Percentiles rank a stretch among this genome's conserved stretches.
Conservation (phyloP, 1,284 basidiomycete species). For the Cryptococcus sp. region DNA sequence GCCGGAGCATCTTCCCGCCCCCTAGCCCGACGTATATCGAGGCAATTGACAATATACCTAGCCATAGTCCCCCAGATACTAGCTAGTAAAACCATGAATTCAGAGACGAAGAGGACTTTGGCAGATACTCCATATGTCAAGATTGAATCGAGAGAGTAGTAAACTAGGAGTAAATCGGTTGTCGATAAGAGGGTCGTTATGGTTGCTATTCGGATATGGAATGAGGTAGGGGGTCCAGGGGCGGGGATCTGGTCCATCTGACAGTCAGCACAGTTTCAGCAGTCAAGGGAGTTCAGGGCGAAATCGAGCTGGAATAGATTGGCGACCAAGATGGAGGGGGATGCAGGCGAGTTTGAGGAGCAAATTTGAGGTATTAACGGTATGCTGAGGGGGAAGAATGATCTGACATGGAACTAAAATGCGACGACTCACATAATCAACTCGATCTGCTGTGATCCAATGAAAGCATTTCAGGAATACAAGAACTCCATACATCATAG, state of each 20-base stretch:
- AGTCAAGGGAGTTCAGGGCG: background rate
- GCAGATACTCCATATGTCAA: conserved; percentile 59
- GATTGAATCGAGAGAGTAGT: conserved; percentile 34
- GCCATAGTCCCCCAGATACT: conserved; percentile 69
- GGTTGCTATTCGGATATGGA: conserved; percentile 76
- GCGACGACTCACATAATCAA: conserved; percentile 74
- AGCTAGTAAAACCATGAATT: conserved; percentile 84
- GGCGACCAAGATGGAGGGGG: too few species aligned
- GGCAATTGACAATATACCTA: conserved; percentile 79
- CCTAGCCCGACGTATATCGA: conserved; percentile 74
- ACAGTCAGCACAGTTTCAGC: background rate
- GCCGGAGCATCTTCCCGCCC: conserved; percentile 82
- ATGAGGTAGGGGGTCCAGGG: conserved; percentile 72
- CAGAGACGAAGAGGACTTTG: conserved; percentile 91
- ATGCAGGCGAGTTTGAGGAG: too few species aligned
- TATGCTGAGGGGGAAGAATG: conserved; percentile 1
- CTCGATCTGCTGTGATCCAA: conserved; percentile 89
- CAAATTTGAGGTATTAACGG: too few species aligned
- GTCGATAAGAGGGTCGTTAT: conserved; percentile 35
- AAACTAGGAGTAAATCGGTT: conserved; percentile 36
- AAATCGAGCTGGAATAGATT: too few species aligned
- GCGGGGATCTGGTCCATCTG: conserved; percentile 96
- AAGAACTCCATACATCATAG: conserved; percentile 84
- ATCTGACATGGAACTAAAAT: background rate
- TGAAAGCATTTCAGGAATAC: conserved; percentile 97